These are phyloP conservation scores for Candolleomyces efflorescens DNA, from an alignment of 768 basidiomycete genomes.

Conservation along the genomic window DNA sequence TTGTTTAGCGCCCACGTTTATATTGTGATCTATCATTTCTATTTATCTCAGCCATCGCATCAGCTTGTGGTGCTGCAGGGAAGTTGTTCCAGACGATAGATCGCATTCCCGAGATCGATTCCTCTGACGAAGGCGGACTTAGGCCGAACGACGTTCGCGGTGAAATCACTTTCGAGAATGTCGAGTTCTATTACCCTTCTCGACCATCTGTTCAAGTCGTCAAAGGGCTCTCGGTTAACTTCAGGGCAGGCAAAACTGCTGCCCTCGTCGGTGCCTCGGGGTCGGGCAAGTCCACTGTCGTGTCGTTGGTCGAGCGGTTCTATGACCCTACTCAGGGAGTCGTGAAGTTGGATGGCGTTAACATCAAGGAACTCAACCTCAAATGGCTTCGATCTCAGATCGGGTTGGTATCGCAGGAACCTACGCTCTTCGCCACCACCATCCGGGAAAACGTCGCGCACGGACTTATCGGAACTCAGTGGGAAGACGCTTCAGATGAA, in stretches of 20 bases:
- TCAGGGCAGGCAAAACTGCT: conserved; percentile 62
- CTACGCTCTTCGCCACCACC: conserved; percentile 73
- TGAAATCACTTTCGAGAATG: conserved; percentile 59
- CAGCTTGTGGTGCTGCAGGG: conserved; percentile 69
- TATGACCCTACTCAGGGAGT: conserved; percentile 64
- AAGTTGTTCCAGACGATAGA: conserved; percentile 79
- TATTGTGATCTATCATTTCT: neutral
- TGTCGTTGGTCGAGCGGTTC: conserved; percentile 71
- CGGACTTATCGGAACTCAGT: conserved; percentile 66
- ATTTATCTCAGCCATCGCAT: conserved; percentile 54
- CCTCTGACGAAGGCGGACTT: conserved; percentile 51
- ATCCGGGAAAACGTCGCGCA: conserved; percentile 68
- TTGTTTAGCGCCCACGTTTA: neutral
- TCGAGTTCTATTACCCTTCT: conserved; percentile 75
- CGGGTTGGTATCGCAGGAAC: conserved; percentile 77
- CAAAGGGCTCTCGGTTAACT: conserved; percentile 49
- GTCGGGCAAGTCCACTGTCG: conserved; percentile 61
- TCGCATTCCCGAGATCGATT: conserved; percentile 75
- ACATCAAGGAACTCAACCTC: conserved; percentile 63
- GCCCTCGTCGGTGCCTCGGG: conserved; percentile 68
- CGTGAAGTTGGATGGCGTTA: conserved; percentile 62
- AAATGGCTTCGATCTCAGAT: conserved; percentile 76
- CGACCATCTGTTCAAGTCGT: conserved; percentile 68
- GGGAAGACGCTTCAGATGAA: conserved; percentile 64
- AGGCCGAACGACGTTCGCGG: conserved; percentile 60